A percentile compares a stretch with the other conserved stretches of the same genome.
phyloP scores from a whole-genome alignment of 305 asterid genomes.

The Fraxinus latifolia region DNA sequence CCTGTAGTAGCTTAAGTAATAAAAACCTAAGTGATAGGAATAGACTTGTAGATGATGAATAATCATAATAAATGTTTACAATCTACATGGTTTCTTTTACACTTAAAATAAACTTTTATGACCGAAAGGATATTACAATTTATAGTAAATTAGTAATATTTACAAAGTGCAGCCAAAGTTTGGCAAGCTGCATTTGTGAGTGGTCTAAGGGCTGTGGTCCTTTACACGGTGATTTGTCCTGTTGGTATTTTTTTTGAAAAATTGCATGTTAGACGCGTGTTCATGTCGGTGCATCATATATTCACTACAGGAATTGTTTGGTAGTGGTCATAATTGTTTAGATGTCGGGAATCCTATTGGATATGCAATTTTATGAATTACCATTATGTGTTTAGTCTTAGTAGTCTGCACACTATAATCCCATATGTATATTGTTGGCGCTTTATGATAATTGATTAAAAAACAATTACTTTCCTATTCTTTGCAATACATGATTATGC shows the following conservation, averaged over 20 bases:
- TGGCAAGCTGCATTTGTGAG: not conserved
- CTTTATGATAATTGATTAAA: not conserved
- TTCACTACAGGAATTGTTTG: not conserved
- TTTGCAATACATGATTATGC: slow-evolving; percentile 7
- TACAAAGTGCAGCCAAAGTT: not conserved
- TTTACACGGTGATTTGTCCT: not conserved
- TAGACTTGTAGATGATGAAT: not conserved
- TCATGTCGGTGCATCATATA: not conserved
- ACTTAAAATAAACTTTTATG: not conserved
- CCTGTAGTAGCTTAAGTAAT: not conserved
- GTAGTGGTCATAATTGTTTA: not conserved
- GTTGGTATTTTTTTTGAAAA: not conserved
- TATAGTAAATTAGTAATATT: not conserved
- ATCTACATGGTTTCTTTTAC: not conserved
- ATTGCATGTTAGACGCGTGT: not conserved
- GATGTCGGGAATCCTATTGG: slow-evolving; percentile 12
- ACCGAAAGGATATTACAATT: not conserved
- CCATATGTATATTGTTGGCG: slow-evolving; percentile 8
- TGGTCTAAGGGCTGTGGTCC: not conserved
- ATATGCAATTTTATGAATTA: not conserved
- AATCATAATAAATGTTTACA: not conserved
- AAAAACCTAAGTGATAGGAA: not conserved
- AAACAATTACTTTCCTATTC: not conserved
- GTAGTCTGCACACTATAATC: not conserved
- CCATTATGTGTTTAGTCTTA: not conserved